Percentiles rank a stretch among this genome's conserved stretches.
Conservation (phyloP, 352 stramenopile genomes). For the Globisporangium nunn region DNA sequence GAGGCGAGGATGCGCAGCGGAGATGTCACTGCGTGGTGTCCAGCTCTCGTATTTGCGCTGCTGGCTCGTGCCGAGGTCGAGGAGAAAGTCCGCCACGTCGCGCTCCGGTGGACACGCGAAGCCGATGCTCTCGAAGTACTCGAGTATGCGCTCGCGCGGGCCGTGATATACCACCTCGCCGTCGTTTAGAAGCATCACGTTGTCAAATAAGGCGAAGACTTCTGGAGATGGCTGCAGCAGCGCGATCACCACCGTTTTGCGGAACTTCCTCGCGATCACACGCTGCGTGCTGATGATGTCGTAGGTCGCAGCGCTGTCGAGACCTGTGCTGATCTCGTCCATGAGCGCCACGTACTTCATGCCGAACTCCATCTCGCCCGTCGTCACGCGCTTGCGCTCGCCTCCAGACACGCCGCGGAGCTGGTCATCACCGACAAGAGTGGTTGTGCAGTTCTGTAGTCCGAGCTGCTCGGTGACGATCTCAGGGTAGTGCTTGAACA, state of each 20-base stretch:
- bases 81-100: conserved; percentile 13
- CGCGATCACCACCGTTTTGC: conserved; percentile 35
- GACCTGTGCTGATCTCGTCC: conserved; percentile 90
- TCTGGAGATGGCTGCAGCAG: conserved; percentile 84
- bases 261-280: conserved; percentile 30
- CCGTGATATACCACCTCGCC: conserved; percentile 22
- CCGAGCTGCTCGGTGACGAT: conserved; percentile 8
- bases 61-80: conserved; percentile 14
- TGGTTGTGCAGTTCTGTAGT: conserved; percentile 7
- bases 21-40: background rate
- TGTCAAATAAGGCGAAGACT: conserved; percentile 86
- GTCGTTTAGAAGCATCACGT: conserved; percentile 71
- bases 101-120: conserved; percentile 11
- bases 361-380: conserved; percentile 77
- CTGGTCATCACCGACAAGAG: conserved; percentile 31
- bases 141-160: conserved; percentile 10
- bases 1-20: conserved; percentile 2
- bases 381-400: conserved; percentile 64
- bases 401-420: conserved; percentile 54
- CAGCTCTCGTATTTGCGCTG: conserved; percentile 12
- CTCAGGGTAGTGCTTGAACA: conserved; percentile 10
- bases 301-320: conserved; percentile 87
- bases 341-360: conserved; percentile 68
- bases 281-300: conserved; percentile 82
- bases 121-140: conserved; percentile 13